Evolutionary conservation across 169 alveolate species (phyloP).

Genomic region (Plasmodium vivax): DNA sequence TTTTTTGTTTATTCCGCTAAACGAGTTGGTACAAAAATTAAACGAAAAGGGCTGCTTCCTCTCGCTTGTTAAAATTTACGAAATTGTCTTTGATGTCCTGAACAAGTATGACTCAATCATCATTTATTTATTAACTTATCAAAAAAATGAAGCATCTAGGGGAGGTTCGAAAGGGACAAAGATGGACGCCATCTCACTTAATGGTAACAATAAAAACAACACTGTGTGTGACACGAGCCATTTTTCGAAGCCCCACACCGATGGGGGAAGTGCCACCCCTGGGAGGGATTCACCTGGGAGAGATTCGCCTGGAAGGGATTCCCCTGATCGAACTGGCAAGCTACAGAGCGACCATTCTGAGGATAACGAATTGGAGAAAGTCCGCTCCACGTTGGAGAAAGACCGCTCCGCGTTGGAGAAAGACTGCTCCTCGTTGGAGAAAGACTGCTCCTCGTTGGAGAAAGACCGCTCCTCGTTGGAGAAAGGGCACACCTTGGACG

Average conservation of each 20-base stretch:
- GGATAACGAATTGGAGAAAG: not conserved
- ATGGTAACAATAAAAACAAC: not conserved
- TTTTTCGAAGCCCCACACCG: not conserved
- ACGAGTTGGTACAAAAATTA: slow-evolving; percentile 57
- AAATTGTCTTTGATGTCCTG: slow-evolving; percentile 54
- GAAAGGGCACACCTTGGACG: not conserved
- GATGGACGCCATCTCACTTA: not conserved
- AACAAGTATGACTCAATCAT: slow-evolving; percentile 58
- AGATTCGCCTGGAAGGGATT: not conserved
- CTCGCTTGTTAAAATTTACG: slow-evolving; percentile 64
- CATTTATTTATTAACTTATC: slow-evolving; percentile 25
- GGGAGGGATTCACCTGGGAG: not conserved
- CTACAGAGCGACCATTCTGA: not conserved
- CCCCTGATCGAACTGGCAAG: not conserved
- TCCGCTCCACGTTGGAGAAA: not conserved
- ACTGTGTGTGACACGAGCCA: not conserved
- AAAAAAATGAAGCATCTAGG: not conserved
- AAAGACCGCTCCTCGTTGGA: not conserved
- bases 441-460: not conserved
- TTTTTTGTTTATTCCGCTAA: slow-evolving; percentile 64
- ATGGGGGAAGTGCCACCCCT: not conserved
- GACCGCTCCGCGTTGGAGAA: not conserved
- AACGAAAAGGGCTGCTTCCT: slow-evolving; percentile 26
- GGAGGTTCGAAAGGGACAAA: not conserved
- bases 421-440: not conserved